Conservation (phyloP, 1,284 basidiomycete genomes). For the Phaffia rhodozyma region DNA sequence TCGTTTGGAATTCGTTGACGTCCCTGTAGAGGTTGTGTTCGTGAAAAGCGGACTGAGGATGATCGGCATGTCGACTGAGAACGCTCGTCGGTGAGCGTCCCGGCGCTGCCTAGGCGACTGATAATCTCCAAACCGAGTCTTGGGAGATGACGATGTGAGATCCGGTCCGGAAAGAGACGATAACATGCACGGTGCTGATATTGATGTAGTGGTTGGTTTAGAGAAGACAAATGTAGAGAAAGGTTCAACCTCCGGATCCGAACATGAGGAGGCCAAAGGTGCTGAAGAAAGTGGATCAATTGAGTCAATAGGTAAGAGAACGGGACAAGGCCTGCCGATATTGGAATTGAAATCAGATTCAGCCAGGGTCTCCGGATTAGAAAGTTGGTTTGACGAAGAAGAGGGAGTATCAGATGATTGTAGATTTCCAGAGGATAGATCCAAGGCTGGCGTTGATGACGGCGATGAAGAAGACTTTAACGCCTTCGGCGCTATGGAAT, state of each 20-base stretch:
- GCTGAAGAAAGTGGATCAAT: background rate
- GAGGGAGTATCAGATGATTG: too few species aligned
- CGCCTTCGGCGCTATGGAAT: background rate
- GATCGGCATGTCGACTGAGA: conserved; percentile 1
- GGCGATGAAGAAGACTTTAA: too few species aligned
- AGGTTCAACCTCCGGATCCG: background rate
- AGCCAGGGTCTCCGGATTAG: too few species aligned
- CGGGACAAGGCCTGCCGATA: background rate
- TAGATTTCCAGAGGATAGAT: too few species aligned
- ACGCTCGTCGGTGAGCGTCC: conserved; percentile 4
- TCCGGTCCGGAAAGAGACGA: background rate
- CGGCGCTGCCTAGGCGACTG: background rate
- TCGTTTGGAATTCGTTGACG: background rate
- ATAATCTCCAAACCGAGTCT: background rate
- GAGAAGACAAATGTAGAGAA: background rate
- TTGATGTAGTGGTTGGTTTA: background rate
- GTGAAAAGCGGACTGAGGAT: background rate
- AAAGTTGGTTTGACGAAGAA: too few species aligned
- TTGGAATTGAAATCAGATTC: too few species aligned
- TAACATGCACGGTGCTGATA: background rate
- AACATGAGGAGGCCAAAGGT: background rate
- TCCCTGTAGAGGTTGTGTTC: background rate
- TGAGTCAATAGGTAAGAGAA: background rate
- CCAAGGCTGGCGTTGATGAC: too few species aligned
- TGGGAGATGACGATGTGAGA: background rate